These are phyloP conservation scores for Gaillardinia entomophila DNA, from an alignment of 805 yeast species.

Conservation along the genomic window DNA sequence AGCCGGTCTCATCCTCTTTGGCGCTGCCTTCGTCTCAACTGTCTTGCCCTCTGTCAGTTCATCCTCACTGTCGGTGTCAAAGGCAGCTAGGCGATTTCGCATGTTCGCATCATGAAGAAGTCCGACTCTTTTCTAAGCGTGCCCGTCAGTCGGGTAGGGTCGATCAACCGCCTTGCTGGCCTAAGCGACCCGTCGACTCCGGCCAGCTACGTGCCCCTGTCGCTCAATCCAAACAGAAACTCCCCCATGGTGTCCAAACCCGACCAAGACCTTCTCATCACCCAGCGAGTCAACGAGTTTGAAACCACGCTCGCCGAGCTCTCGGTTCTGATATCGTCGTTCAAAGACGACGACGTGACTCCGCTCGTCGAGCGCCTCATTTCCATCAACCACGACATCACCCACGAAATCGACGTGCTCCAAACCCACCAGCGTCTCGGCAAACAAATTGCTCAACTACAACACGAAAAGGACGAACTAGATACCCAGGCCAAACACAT, in stretches of 20 bases:
- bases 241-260: conserved; percentile 19
- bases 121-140: conserved; percentile 24
- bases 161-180: conserved; percentile 4
- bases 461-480: conserved; percentile 15
- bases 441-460: conserved; percentile 14
- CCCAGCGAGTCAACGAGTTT: conserved; percentile 22
- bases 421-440: conserved; percentile 26
- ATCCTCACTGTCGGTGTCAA: too few species aligned
- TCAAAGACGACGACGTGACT: conserved; percentile 24
- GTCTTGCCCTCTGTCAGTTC: too few species aligned
- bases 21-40: too few species aligned
- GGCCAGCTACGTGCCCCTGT: conserved; percentile 26
- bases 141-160: conserved; percentile 32
- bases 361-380: conserved; percentile 20
- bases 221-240: conserved; percentile 33
- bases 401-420: conserved; percentile 17
- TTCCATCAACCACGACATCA: conserved; percentile 18
- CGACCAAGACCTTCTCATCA: conserved; percentile 29
- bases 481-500: conserved; percentile 19
- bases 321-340: conserved; percentile 26
- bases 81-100: too few species aligned
- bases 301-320: conserved; percentile 22
- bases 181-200: conserved; percentile 17
- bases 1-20: too few species aligned
- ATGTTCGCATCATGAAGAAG: conserved; percentile 12